Percentiles rank a stretch among this genome's conserved stretches.
Conservation (phyloP, 164 flowering plant genomes). For the Paratinospora sagittata region DNA sequence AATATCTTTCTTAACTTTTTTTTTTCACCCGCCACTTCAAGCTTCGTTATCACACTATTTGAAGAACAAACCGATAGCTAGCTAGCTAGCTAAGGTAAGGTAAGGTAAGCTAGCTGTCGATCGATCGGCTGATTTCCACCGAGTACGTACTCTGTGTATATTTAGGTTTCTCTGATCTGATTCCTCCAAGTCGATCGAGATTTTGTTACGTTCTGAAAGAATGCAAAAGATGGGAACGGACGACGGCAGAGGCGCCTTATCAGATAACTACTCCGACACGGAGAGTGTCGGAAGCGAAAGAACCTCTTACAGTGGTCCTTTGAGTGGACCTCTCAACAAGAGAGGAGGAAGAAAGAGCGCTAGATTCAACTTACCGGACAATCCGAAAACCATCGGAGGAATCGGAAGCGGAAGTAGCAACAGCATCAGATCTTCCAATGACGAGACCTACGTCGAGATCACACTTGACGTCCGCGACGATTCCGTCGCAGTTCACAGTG, state of each 20-base stretch:
- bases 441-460: slow-evolving; percentile 52
- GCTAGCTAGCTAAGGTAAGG: no score
- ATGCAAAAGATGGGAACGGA: slow-evolving; percentile 26
- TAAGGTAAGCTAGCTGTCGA: no score
- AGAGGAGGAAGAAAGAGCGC: slow-evolving; percentile 42
- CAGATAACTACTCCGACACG: slow-evolving; percentile 44
- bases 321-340: slow-evolving; percentile 32
- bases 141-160: no score
- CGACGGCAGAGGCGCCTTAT: slow-evolving; percentile 17
- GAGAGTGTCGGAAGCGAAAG: slow-evolving; percentile 46
- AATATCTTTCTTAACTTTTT: no score
- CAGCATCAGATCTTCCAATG: slow-evolving; percentile 9
- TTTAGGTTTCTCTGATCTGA: no score
- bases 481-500: slow-evolving; percentile 60
- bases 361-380: slow-evolving; percentile 38
- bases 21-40: no score
- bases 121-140: no score
- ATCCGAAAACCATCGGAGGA: slow-evolving; percentile 9
- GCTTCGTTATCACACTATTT: no score
- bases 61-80: no score
- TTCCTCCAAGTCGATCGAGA: no score
- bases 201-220: no score
- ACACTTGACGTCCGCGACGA: slow-evolving; percentile 61
- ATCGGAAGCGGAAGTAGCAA: slow-evolving; percentile 4
- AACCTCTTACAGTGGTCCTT: slow-evolving; percentile 39